phyloP scores from a whole-genome alignment of 2,329 filamentous ascomycete species.

The Plenodomus tracheiphilus region DNA sequence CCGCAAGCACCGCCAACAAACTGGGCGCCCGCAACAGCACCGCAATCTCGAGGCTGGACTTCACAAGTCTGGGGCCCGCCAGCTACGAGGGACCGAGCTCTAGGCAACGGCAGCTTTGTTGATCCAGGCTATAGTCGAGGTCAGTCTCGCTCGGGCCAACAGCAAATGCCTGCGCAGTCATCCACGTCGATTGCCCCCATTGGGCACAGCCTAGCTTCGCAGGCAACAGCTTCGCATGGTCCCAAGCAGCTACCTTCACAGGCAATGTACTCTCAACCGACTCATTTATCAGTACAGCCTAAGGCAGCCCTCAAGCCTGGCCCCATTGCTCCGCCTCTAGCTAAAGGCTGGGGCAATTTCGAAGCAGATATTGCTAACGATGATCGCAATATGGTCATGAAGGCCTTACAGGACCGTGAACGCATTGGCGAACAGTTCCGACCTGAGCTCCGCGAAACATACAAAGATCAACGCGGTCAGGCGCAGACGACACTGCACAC shows the following conservation, averaged over 20 bases:
- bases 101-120: constrained; percentile 75
- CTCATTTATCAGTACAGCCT: constrained; percentile 15
- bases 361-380: constrained; percentile 34
- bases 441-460: constrained; percentile 40
- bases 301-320: constrained; percentile 23
- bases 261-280: constrained; percentile 25
- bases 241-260: constrained; percentile 21
- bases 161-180: constrained; percentile 32
- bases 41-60: constrained; percentile 34
- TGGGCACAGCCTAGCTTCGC: constrained; percentile 21
- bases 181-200: constrained; percentile 29
- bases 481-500: constrained; percentile 34
- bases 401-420: constrained; percentile 33
- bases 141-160: constrained; percentile 46
- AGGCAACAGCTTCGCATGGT: constrained; percentile 19
- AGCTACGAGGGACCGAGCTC: constrained; percentile 66
- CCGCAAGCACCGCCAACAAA: constrained; percentile 27
- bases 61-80: constrained; percentile 75
- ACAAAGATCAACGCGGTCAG: constrained; percentile 35
- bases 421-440: constrained; percentile 32
- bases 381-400: constrained; percentile 27
- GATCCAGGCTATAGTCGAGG: constrained; percentile 62
- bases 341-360: constrained; percentile 40
- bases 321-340: constrained; percentile 34
- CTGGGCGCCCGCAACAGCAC: constrained; percentile 32